Evolutionary conservation across 2,329 filamentous ascomycete genomes (phyloP).

Genomic region (Ophiostoma tasmaniense): DNA sequence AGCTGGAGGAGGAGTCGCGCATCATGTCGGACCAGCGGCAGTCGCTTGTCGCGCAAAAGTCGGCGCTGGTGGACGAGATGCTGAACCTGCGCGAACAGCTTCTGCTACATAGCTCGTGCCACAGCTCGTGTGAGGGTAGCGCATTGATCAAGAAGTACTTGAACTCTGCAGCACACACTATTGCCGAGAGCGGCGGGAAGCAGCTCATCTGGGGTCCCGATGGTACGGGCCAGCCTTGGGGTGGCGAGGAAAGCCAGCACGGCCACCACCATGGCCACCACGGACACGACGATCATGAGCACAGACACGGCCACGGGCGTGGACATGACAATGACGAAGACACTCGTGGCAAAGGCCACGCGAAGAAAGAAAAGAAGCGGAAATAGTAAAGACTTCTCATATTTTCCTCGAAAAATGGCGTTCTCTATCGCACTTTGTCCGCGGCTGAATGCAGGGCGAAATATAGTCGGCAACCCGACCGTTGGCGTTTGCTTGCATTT

Average conservation of each 20-base stretch:
- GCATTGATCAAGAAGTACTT: conserved; percentile 26
- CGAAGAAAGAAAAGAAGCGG: not conserved
- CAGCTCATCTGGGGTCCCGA: conserved; percentile 18
- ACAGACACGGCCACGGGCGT: not conserved
- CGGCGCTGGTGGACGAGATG: conserved; percentile 25
- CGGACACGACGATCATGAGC: not conserved
- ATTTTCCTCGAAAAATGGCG: not conserved
- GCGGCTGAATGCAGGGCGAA: not conserved
- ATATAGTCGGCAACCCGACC: not conserved
- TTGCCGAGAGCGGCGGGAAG: conserved; percentile 16
- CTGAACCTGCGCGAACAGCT: conserved; percentile 27
- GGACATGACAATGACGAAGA: not conserved
- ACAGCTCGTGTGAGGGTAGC: not conserved
- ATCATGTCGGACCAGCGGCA: conserved; percentile 18
- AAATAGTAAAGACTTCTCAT: not conserved
- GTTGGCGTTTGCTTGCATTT: not conserved
- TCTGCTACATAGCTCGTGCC: conserved; percentile 25
- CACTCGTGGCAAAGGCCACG: not conserved
- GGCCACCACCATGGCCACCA: not conserved
- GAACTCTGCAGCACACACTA: conserved; percentile 20
- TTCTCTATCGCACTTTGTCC: not conserved
- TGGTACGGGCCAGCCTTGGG: conserved; percentile 12
- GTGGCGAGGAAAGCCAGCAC: not conserved
- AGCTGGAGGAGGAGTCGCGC: conserved; percentile 24
- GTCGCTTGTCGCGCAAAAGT: conserved; percentile 20